Conservation (phyloP, 108 stramenopile species). For the Seminavis robusta region DNA sequence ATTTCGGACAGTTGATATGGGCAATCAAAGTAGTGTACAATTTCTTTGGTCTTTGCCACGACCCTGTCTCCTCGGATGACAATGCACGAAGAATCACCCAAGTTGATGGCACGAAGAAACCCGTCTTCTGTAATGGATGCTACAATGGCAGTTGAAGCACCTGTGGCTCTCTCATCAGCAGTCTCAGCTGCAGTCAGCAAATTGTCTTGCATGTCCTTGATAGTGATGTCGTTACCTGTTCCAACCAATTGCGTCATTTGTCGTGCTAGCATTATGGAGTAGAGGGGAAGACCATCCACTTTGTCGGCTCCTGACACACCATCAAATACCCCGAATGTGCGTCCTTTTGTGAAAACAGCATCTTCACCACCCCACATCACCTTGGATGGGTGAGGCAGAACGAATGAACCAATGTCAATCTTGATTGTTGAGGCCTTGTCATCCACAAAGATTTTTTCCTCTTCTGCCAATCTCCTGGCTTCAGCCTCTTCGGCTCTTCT, state of each 20-base stretch:
- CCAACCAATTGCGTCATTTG: slow-evolving; percentile 47
- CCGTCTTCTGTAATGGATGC: slow-evolving; percentile 77
- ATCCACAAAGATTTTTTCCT: no score
- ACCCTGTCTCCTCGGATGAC: slow-evolving; percentile 67
- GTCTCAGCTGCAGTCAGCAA: slow-evolving; percentile 55
- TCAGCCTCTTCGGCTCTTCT: no score
- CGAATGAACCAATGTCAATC: slow-evolving; percentile 55
- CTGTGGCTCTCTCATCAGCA: slow-evolving; percentile 67
- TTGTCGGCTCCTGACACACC: slow-evolving; percentile 86
- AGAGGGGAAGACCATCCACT: slow-evolving; percentile 66
- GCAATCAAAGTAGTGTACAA: slow-evolving; percentile 85
- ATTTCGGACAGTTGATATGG: slow-evolving; percentile 81
- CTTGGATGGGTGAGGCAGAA: slow-evolving; percentile 81
- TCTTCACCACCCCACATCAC: slow-evolving; percentile 87
- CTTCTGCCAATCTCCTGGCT: no score
- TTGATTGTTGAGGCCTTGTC: no score
- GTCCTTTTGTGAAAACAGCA: slow-evolving; percentile 64
- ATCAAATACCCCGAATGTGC: slow-evolving; percentile 87
- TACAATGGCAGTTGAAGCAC: slow-evolving; percentile 80
- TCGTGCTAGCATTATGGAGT: slow-evolving; percentile 63
- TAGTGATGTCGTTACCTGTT: slow-evolving; percentile 25
- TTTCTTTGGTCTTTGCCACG: slow-evolving; percentile 68
- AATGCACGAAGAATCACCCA: slow-evolving; percentile 77
- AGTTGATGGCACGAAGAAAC: slow-evolving; percentile 63
- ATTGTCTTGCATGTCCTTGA: slow-evolving; percentile 52